A percentile compares a stretch with the other conserved stretches of the same genome.
Evolutionary conservation across 2,329 filamentous ascomycete species (phyloP).

Genomic region (Scedosporium boydii): DNA sequence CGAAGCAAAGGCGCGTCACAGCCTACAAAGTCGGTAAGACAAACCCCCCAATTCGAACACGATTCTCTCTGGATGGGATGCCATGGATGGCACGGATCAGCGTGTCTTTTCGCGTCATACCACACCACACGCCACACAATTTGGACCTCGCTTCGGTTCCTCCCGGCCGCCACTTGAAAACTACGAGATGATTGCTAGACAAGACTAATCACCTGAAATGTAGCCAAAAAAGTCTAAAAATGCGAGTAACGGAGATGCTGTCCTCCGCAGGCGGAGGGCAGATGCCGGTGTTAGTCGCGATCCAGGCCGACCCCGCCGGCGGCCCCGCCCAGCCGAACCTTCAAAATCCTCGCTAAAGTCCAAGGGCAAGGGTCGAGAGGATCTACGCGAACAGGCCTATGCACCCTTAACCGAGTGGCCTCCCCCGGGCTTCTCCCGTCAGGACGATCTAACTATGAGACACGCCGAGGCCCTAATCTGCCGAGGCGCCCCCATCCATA

Average conservation of each 20-base stretch:
- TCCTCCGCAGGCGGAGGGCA: slow-evolving; percentile 15
- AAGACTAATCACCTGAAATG: slow-evolving; percentile 14
- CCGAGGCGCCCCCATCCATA: slow-evolving; percentile 47
- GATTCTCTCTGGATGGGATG: not conserved
- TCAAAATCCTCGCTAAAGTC: slow-evolving; percentile 11
- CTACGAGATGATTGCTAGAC: no score
- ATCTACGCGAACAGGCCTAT: slow-evolving; percentile 18
- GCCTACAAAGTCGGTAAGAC: slow-evolving; percentile 23
- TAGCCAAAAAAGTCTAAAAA: slow-evolving; percentile 18
- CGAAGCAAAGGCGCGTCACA: slow-evolving; percentile 31
- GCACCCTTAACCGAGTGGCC: slow-evolving; percentile 35
- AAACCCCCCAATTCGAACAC: slow-evolving; percentile 10
- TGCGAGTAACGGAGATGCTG: slow-evolving; percentile 21
- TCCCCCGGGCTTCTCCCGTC: slow-evolving; percentile 36
- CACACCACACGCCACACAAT: not conserved
- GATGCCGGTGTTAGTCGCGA: not conserved
- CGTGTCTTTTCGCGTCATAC: not conserved
- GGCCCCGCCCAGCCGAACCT: slow-evolving; percentile 29
- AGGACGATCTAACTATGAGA: slow-evolving; percentile 41
- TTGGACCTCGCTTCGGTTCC: no score
- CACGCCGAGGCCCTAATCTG: slow-evolving; percentile 49
- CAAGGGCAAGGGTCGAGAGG: slow-evolving; percentile 30
- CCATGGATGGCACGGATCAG: not conserved
- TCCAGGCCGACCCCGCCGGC: slow-evolving; percentile 24
- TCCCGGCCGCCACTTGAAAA: no score